phyloP scores from a whole-genome alignment of 805 yeast genomes.

The Aciculoconidium aculeatum region DNA sequence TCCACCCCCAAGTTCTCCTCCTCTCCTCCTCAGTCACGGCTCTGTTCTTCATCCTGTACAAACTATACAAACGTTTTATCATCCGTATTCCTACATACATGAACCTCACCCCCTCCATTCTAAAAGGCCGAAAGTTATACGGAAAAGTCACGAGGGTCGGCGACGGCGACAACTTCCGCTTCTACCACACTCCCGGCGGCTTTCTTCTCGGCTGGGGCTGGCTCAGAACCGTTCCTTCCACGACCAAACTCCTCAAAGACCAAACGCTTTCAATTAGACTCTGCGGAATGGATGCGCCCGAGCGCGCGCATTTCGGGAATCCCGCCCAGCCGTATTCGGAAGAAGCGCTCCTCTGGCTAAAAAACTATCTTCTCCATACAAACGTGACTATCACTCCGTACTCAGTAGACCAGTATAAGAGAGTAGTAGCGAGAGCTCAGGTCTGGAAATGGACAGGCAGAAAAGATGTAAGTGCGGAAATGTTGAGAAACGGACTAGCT shows the following conservation, averaged over 20 bases:
- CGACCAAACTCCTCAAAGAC: slow-evolving; percentile 42
- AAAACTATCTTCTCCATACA: slow-evolving; percentile 57
- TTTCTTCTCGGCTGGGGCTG: slow-evolving; percentile 87
- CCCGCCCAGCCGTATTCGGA: slow-evolving; percentile 85
- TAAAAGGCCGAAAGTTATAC: slow-evolving; percentile 24
- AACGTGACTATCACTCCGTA: slow-evolving; percentile 72
- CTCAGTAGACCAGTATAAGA: slow-evolving; percentile 78
- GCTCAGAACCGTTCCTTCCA: slow-evolving; percentile 62
- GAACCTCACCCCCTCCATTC: slow-evolving; percentile 31
- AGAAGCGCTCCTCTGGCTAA: slow-evolving; percentile 79
- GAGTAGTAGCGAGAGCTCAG: slow-evolving; percentile 80
- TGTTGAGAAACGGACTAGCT: slow-evolving; percentile 79
- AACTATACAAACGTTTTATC: slow-evolving; percentile 28
- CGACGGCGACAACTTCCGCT: slow-evolving; percentile 91
- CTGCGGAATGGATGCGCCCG: slow-evolving; percentile 97
- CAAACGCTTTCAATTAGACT: slow-evolving; percentile 76
- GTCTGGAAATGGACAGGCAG: slow-evolving; percentile 53
- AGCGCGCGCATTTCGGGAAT: slow-evolving; percentile 87
- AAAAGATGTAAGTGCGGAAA: slow-evolving; percentile 79
- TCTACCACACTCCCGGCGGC: slow-evolving; percentile 95
- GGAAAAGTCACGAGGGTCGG: slow-evolving; percentile 90
- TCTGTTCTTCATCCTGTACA: slow-evolving; percentile 21
- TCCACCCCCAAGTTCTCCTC: slow-evolving; percentile 35
- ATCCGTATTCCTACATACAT: slow-evolving; percentile 30
- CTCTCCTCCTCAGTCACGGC: slow-evolving; percentile 31